Evolutionary conservation across 2,329 filamentous ascomycete genomes (phyloP).

Genomic region (Alternaria brassicae): DNA sequence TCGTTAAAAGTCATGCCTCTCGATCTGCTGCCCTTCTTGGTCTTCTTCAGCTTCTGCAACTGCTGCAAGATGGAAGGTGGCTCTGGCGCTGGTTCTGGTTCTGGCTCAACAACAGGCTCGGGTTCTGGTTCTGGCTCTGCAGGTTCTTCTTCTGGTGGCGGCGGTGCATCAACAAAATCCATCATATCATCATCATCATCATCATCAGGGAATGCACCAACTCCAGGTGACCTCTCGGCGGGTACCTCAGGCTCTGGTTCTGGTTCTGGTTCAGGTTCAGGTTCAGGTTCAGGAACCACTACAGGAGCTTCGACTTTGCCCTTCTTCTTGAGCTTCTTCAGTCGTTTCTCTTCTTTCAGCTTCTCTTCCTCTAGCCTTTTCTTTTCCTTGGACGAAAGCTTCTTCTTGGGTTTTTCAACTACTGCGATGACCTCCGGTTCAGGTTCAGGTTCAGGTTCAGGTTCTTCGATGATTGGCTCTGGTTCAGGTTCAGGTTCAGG

Average conservation of each 20-base stretch:
- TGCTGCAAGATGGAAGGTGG: constrained; percentile 28
- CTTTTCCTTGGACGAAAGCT: constrained; percentile 39
- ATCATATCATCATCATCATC: constrained; percentile 51
- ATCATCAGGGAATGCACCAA: constrained; percentile 57
- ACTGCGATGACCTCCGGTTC: constrained; percentile 39
- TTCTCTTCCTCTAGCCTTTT: constrained; percentile 8
- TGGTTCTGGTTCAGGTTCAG: constrained; percentile 41
- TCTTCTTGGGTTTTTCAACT: constrained; percentile 37
- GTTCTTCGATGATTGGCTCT: constrained; percentile 37
- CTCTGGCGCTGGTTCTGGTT: constrained; percentile 33
- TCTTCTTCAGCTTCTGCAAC: constrained; percentile 31
- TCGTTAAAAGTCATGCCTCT: constrained; percentile 65
- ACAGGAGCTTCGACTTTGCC: constrained; percentile 34
- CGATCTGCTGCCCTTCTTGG: constrained; percentile 48
- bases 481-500: constrained; percentile 23
- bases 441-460: constrained; percentile 14
- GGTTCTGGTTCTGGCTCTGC: constrained; percentile 36
- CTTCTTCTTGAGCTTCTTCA: constrained; percentile 39
- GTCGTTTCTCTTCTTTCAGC: constrained; percentile 27
- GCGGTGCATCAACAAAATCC: constrained; percentile 26
- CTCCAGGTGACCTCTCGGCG: constrained; percentile 50
- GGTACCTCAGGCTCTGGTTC: constrained; percentile 42
- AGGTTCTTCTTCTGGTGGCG: constrained; percentile 22
- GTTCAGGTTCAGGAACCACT: constrained; percentile 41
- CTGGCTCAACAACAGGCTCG: constrained; percentile 14